These are phyloP conservation scores for Chaetomium cochliodes DNA, from an alignment of 495 filamentous ascomycete genomes.

Conservation along the genomic window DNA sequence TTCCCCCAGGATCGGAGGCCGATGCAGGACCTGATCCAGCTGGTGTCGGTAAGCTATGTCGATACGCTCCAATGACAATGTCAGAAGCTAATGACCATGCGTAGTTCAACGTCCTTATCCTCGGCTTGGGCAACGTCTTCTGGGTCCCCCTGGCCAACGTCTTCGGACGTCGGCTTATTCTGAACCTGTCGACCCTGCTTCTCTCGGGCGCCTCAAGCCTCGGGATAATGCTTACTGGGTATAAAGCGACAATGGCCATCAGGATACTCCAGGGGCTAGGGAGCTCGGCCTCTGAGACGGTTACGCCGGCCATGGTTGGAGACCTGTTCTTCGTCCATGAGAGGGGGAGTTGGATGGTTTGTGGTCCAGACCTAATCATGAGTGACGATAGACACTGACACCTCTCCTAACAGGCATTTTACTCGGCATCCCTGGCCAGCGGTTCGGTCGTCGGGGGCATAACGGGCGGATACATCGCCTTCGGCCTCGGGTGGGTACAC, in stretches of 20 bases:
- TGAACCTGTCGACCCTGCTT: slow-evolving; percentile 49
- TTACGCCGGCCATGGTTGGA: slow-evolving; percentile 54
- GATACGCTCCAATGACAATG: background rate
- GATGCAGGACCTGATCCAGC: slow-evolving; percentile 24
- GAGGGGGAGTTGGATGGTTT: slow-evolving; percentile 49
- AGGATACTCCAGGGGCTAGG: slow-evolving; percentile 54
- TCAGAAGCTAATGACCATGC: background rate
- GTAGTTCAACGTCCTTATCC: slow-evolving; percentile 29
- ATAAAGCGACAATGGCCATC: slow-evolving; percentile 44
- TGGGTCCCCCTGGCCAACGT: slow-evolving; percentile 60
- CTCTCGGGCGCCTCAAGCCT: slow-evolving; percentile 48
- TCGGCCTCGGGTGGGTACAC: slow-evolving; percentile 43
- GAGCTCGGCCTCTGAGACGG: slow-evolving; percentile 53
- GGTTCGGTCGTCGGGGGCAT: slow-evolving; percentile 51
- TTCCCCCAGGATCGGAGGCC: slow-evolving; percentile 27
- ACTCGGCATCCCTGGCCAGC: slow-evolving; percentile 52
- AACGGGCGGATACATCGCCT: slow-evolving; percentile 50
- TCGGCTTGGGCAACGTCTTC: slow-evolving; percentile 39
- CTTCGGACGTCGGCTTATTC: slow-evolving; percentile 55
- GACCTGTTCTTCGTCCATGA: slow-evolving; percentile 56
- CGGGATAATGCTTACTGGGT: slow-evolving; percentile 46
- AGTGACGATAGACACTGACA: background rate
- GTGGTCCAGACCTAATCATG: background rate
- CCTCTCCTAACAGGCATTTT: slow-evolving; percentile 41
- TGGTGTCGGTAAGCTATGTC: slow-evolving; percentile 27